Percentiles rank a stretch among this genome's conserved stretches.
These are phyloP conservation scores for Lachnellula willkommii DNA, from an alignment of 2,329 filamentous ascomycete species.

Conservation along the genomic window DNA sequence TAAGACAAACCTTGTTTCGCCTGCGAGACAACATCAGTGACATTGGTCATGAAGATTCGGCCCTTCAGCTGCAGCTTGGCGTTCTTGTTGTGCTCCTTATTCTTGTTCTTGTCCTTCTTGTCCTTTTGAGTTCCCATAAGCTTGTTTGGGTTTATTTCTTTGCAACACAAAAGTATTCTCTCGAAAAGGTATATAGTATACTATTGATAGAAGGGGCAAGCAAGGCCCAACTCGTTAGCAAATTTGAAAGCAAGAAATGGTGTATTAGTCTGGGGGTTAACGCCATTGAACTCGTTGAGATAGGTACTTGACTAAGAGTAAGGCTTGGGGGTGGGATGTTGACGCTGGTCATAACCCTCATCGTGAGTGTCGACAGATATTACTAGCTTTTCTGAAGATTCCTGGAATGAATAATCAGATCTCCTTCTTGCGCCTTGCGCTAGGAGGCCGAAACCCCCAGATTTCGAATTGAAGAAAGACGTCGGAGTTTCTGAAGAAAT, in stretches of 20 bases:
- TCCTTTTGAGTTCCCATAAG: slow-evolving; percentile 61
- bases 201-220: slow-evolving; percentile 40
- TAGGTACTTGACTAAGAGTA: slow-evolving; percentile 8
- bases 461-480: slow-evolving; percentile 6
- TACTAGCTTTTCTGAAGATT: not conserved
- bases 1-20: slow-evolving; percentile 70
- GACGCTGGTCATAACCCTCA: slow-evolving; percentile 9
- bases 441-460: slow-evolving; percentile 6
- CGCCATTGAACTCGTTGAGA: slow-evolving; percentile 12
- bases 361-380: not conserved
- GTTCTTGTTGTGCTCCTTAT: slow-evolving; percentile 59
- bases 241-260: slow-evolving; percentile 14
- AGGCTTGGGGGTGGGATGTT: not conserved
- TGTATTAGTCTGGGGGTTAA: slow-evolving; percentile 6
- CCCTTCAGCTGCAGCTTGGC: slow-evolving; percentile 89
- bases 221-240: slow-evolving; percentile 24
- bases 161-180: slow-evolving; percentile 91
- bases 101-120: slow-evolving; percentile 74
- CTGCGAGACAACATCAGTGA: slow-evolving; percentile 86
- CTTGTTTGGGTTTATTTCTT: slow-evolving; percentile 83
- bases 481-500: slow-evolving; percentile 14
- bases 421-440: slow-evolving; percentile 19
- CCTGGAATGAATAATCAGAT: slow-evolving; percentile 3
- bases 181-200: slow-evolving; percentile 98
- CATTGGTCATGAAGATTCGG: slow-evolving; percentile 98